phyloP scores from a whole-genome alignment of 345 rosid genomes.

The Pistacia vera region DNA sequence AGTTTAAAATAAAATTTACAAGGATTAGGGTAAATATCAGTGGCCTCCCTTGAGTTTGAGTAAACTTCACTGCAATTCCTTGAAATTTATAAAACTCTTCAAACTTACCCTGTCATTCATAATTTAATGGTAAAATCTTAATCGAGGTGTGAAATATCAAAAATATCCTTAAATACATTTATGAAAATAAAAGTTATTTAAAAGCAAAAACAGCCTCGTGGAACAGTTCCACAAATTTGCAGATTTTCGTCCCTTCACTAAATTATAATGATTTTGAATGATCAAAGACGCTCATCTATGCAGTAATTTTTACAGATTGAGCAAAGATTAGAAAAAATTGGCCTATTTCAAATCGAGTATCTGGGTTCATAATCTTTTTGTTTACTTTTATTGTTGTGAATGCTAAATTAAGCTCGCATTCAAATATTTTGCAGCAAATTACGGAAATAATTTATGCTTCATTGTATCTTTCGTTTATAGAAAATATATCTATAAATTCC shows the following conservation, averaged over 20 bases:
- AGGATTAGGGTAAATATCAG: too few relatives aligned
- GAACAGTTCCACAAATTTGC: background rate
- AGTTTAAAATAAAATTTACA: too few relatives aligned
- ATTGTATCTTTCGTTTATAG: background rate
- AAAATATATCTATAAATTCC: constrained; percentile 9
- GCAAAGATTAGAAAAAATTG: background rate
- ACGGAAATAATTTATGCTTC: background rate
- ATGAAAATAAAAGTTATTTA: too few relatives aligned
- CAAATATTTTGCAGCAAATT: background rate
- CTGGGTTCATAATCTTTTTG: background rate
- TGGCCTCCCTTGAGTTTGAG: too few relatives aligned
- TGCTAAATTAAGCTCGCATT: too few relatives aligned
- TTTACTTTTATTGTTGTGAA: background rate
- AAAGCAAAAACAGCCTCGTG: too few relatives aligned
- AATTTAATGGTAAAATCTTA: too few relatives aligned
- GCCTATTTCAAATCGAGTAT: background rate
- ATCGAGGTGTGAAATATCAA: background rate
- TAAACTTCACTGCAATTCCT: too few relatives aligned
- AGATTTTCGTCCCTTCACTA: background rate
- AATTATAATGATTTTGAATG: background rate
- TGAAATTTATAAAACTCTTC: too few relatives aligned
- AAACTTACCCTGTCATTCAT: too few relatives aligned
- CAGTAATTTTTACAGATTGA: background rate
- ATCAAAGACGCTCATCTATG: too few relatives aligned
- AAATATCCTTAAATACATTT: background rate